phyloP scores from a whole-genome alignment of 1,284 basidiomycete genomes.

The Ceratobasidium sp. region DNA sequence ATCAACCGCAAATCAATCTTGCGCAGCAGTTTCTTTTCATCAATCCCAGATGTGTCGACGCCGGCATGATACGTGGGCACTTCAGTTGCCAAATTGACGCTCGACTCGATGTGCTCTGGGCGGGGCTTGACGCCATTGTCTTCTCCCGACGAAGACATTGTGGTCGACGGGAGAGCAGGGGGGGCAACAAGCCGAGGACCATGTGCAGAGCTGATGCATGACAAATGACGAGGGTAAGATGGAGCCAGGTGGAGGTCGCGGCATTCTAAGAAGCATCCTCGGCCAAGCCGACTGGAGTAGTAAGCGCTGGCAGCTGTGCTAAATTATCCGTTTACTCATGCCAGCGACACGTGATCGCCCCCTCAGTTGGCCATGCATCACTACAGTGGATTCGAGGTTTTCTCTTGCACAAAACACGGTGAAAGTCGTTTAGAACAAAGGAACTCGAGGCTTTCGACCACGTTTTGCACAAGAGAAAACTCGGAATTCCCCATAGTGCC shows the following conservation, averaged over 20 bases:
- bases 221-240: constrained; percentile 12
- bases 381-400: too few relatives aligned
- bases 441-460: too few relatives aligned
- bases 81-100: constrained; percentile 3
- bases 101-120: constrained; percentile 9
- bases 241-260: constrained; percentile 4
- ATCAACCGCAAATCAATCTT: constrained; percentile 52
- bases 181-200: too few relatives aligned
- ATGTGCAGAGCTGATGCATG: background rate
- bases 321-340: background rate
- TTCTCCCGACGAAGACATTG: constrained; percentile 8
- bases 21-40: constrained; percentile 52
- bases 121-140: constrained; percentile 13
- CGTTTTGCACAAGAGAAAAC: too few relatives aligned
- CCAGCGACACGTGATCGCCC: too few relatives aligned
- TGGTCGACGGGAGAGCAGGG: background rate
- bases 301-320: constrained; percentile 1
- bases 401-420: too few relatives aligned
- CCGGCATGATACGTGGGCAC: constrained; percentile 30
- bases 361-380: too few relatives aligned
- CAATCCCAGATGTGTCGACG: constrained; percentile 44
- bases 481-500: too few relatives aligned
- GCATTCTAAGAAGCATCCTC: constrained; percentile 25
- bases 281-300: constrained; percentile 20
- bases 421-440: too few relatives aligned